Evolutionary conservation across 306 rosid genomes (phyloP).

Genomic region (Casuarina cunninghamiana): DNA sequence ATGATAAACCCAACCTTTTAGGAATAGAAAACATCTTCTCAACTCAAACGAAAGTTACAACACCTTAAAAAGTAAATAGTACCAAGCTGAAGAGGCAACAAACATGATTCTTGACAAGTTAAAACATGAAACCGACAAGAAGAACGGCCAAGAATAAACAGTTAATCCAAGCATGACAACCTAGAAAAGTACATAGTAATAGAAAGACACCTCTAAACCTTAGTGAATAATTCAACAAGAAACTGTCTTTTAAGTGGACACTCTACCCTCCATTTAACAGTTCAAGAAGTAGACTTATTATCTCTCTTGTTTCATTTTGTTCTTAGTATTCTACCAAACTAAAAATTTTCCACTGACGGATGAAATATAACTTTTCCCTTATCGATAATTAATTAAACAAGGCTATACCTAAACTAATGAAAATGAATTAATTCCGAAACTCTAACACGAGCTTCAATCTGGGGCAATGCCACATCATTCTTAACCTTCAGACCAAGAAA

Average conservation of each 20-base stretch:
- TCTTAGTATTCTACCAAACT: background rate
- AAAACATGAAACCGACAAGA: background rate
- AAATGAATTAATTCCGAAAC: background rate
- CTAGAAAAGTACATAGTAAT: background rate
- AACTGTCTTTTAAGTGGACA: background rate
- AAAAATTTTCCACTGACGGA: background rate
- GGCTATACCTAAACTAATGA: background rate
- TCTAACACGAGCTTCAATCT: background rate
- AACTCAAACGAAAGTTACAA: background rate
- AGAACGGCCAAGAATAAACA: background rate
- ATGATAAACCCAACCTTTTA: background rate
- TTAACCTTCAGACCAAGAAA: background rate
- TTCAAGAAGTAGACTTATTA: background rate
- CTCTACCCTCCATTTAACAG: background rate
- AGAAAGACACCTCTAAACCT: background rate
- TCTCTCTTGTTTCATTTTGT: background rate
- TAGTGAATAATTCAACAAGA: background rate
- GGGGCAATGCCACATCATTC: background rate
- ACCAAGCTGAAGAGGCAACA: background rate
- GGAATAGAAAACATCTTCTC: background rate
- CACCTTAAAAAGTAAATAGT: background rate
- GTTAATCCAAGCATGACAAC: background rate
- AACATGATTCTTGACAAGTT: background rate
- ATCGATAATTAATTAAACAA: background rate
- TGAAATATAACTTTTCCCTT: background rate